Conservation (phyloP, 139 green algal species). For the Micromonas pusilla region DNA sequence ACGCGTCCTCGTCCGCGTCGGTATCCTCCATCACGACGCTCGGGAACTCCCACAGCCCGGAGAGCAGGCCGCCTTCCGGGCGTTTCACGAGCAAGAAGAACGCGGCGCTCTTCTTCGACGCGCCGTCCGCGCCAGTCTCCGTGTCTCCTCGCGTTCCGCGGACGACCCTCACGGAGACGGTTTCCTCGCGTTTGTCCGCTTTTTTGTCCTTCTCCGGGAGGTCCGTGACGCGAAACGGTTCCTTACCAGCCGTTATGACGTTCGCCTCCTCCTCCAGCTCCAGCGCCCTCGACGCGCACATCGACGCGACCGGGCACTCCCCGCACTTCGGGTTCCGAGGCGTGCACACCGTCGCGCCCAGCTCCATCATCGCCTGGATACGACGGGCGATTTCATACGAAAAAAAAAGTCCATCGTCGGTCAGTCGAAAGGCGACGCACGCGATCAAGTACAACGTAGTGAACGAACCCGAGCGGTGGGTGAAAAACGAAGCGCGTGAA, state of each 20-base stretch:
- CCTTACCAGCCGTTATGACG: too few relatives aligned
- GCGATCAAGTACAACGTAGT: too few relatives aligned
- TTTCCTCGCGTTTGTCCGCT: constrained; percentile 13
- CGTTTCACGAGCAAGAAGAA: constrained; percentile 44
- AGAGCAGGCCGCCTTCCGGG: constrained; percentile 39
- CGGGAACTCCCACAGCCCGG: constrained; percentile 52
- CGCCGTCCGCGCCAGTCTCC: background rate
- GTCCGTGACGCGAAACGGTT: background rate
- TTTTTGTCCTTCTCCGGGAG: constrained; percentile 22
- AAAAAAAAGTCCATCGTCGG: too few relatives aligned
- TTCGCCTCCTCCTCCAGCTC: too few relatives aligned
- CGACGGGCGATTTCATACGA: too few relatives aligned
- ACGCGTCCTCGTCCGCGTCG: background rate
- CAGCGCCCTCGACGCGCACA: constrained; percentile 43
- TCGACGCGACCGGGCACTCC: constrained; percentile 54
- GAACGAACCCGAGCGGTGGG: too few relatives aligned
- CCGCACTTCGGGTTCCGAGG: constrained; percentile 58
- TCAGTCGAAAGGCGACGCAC: too few relatives aligned
- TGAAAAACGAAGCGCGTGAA: too few relatives aligned
- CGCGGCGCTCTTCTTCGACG: too few relatives aligned
- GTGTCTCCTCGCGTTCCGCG: background rate
- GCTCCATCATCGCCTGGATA: constrained; percentile 97
- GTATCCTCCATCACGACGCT: constrained; percentile 23
- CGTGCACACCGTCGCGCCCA: constrained; percentile 81
- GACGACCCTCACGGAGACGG: background rate